A percentile compares a stretch with the other conserved stretches of the same genome.
phyloP scores from a whole-genome alignment of 2,329 filamentous ascomycete genomes.

The Lasiodiplodia sp. region DNA sequence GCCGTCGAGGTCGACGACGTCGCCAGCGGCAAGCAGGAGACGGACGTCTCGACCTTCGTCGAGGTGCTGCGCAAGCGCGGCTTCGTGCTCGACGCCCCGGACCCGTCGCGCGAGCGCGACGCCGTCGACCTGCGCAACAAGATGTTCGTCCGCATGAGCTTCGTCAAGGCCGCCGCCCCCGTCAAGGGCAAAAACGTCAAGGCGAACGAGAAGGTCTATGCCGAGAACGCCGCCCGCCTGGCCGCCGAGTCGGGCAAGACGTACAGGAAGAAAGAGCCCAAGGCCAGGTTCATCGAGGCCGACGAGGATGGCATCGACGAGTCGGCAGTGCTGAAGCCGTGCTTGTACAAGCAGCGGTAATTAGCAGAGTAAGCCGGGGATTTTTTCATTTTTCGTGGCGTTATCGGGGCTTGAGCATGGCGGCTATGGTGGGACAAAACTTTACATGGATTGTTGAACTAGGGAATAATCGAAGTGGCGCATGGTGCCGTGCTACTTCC shows the following conservation, averaged over 20 bases:
- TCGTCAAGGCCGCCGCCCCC: conserved; percentile 81
- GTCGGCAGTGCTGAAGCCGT: conserved; percentile 84
- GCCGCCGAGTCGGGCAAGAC: conserved; percentile 20
- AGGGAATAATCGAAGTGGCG: background rate
- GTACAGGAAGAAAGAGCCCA: conserved; percentile 50
- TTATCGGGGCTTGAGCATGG: background rate
- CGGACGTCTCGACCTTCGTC: conserved; percentile 86
- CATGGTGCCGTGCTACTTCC: background rate
- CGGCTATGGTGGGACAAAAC: background rate
- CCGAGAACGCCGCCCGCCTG: conserved; percentile 40
- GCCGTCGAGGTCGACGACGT: conserved; percentile 70
- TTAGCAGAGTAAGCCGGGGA: background rate
- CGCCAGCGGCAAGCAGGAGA: conserved; percentile 62
- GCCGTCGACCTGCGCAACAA: conserved; percentile 86
- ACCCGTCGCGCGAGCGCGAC: conserved; percentile 61
- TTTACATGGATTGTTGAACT: background rate
- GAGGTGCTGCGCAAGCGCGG: conserved; percentile 81
- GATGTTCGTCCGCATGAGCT: conserved; percentile 99
- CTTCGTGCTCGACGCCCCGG: conserved; percentile 71
- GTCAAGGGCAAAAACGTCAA: conserved; percentile 75
- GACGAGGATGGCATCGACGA: conserved; percentile 61
- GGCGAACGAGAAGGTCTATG: conserved; percentile 46
- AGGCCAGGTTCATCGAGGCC: conserved; percentile 48
- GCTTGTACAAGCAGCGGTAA: conserved; percentile 90
- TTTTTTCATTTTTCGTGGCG: background rate